Base-by-base conservation (phyloP, 2,329 filamentous ascomycete species). In the Pseudovirgaria hyperparasitica region DNA sequence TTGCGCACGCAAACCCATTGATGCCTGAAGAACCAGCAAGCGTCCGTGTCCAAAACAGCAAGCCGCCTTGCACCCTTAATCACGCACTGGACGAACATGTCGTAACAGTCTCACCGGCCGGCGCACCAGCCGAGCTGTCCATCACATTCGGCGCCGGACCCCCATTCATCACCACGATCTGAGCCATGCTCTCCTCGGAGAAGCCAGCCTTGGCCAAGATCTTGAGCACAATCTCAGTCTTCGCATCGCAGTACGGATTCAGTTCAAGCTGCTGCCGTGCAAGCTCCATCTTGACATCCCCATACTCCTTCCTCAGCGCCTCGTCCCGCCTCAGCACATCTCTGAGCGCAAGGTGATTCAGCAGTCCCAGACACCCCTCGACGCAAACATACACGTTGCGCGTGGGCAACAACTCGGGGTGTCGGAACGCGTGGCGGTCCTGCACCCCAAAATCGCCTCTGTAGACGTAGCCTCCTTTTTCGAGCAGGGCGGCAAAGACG, bases 341-440 rank as follows among this genome's bases (percentile, higher is more conserved):
- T n/a, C 54, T 47, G 13, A 59, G 23, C 20, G 38, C 50, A 9
- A 55, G 38, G 34, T 60, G 54, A 28, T 57, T 58, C n/a, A 46
- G 41, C 11, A 52, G 39, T 15, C 46, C 37, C 7, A 42, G 28
- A 16, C 45, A 44, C 2, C 45, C 49, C 9, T 55, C 45, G 7
- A 57, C 32, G 21, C 47, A 50, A 1, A 58, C 36, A 34, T 57
- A 59, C 4, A 54, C 41, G 31, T 57, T 57, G 22, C 49, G 37
- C 4, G 16, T 23, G 5, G 40, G 31, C 9, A 28, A 18, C n/a
- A 42, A 42, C 15, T 43, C 42, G 13, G 47, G 48, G 24, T 52
- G 40, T 22, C 46, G 41, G 13, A 57, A 40, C 4, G 39, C 44
- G 30, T 51, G 46, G 5, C 55, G 49, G 25, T 52, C 53, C 8